Evolutionary conservation across 257 asterid species (phyloP), one percentile per base, ranked within the genome.

Genomic region (Scutellaria barbata): DNA sequence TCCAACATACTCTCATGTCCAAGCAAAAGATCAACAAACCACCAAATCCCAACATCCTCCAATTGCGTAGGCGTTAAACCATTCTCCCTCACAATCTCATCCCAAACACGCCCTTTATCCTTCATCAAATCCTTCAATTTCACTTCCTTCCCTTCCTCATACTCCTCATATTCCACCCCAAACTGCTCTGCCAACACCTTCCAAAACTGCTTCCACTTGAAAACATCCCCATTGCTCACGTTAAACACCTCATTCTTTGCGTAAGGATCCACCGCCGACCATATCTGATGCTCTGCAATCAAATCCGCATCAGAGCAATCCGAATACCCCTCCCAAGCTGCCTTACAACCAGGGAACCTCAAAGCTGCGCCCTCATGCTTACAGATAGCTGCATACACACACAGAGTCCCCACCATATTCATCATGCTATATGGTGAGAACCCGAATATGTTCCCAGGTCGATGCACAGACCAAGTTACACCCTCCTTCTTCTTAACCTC

Each of bases 121-220:
- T 89, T 91, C 96, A 94, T 94, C 88, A 85, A 54, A 65, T 82
- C 90, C 84, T 69, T 62, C 71, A 94, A 62, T n/a, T 46, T 83
- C 56, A 85, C 5, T 35, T 58, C 73, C 54, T 83, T 66, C 16
- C 89, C 96, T 35, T 85, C 92, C 72, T 88, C 88, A 63, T 69
- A 86, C 74, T 77, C 98, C 10, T 42, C 88, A 13, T 61, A 81
- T 6, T 88, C 96, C 58, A 84, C 80, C 1, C 82, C 97, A 78
- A 94, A 91, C 76, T 94, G 95, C 79, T 89, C 95, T 0, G 96
- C 96, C 88, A 94, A 72, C 70, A 89, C 89, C 68, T 75, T 88
- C 96, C 97, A 94, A 35, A 94, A 86, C 47, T 92, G 97, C 87
- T 94, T 91, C 99, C 99, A 91, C 46, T 81, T 91, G 61, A 86